Conservation (phyloP, 257 asterid species). For the Catharanthus roseus region DNA sequence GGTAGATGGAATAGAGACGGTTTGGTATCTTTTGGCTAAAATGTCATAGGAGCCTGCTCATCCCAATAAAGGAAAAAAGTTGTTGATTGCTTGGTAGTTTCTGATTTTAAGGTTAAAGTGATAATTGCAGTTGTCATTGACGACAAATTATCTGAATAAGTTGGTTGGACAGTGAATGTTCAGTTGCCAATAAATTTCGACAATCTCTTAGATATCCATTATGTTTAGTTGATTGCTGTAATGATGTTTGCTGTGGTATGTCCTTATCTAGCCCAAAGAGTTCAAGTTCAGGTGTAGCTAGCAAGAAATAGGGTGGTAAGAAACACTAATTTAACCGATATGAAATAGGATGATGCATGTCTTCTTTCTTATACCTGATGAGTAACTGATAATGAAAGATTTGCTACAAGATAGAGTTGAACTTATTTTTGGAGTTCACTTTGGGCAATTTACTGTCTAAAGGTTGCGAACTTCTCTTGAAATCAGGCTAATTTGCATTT, state of each 20-base stretch:
- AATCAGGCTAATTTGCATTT: not conserved
- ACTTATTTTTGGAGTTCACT: not conserved
- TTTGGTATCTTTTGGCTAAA: too few relatives aligned
- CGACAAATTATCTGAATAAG: not conserved
- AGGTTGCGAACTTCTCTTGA: too few relatives aligned
- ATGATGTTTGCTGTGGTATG: not conserved
- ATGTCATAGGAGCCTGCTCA: too few relatives aligned
- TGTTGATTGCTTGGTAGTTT: not conserved
- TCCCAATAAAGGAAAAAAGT: not conserved
- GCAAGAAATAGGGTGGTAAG: not conserved
- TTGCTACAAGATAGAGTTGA: not conserved
- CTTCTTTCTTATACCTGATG: not conserved
- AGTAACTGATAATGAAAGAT: not conserved
- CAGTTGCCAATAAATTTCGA: not conserved
- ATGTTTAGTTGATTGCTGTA: not conserved
- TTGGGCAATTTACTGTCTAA: not conserved
- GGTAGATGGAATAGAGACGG: not conserved
- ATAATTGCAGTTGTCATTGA: not conserved
- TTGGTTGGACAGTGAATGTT: not conserved
- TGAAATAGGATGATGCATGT: not conserved
- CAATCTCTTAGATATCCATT: not conserved
- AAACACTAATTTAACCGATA: not conserved
- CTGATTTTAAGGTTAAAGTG: not conserved
- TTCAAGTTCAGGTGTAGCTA: not conserved
- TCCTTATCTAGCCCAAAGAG: not conserved